Conservation (phyloP, 2,329 filamentous ascomycete species). For the Penicillium psychrosexuale region DNA sequence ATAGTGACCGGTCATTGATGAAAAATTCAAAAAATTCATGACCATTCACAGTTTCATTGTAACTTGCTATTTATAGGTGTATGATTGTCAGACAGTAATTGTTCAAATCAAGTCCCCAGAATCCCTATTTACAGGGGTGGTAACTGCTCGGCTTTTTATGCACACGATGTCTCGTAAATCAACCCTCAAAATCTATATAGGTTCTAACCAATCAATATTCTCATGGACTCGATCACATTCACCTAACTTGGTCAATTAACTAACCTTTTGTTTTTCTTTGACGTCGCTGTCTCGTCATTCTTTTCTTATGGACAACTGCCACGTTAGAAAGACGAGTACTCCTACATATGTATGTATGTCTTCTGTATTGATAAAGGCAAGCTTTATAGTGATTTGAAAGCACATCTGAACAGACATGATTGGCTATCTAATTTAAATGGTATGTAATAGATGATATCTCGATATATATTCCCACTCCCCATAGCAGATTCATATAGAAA, state of each 20-base stretch:
- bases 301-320: neutral
- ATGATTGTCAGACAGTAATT: neutral
- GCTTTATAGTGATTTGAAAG: neutral
- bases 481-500: neutral
- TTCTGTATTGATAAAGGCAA: neutral
- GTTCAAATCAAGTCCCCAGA: neutral
- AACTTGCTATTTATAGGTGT: neutral
- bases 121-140: neutral
- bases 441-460: neutral
- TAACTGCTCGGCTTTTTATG: neutral
- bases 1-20: slow-evolving; percentile 29
- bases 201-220: neutral
- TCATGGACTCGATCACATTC: neutral
- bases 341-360: neutral
- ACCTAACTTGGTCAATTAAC: too few relatives aligned
- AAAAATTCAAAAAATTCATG: slow-evolving; percentile 32
- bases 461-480: neutral
- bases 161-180: neutral
- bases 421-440: neutral
- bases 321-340: too few relatives aligned
- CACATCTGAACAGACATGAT: too few relatives aligned
- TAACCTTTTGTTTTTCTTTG: neutral
- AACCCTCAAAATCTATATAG: neutral
- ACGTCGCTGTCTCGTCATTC: neutral
- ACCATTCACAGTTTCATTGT: slow-evolving; percentile 9